These are phyloP conservation scores for Fusarium sp. DNA, from an alignment of 2,329 filamentous ascomycete species.

Conservation along the genomic window DNA sequence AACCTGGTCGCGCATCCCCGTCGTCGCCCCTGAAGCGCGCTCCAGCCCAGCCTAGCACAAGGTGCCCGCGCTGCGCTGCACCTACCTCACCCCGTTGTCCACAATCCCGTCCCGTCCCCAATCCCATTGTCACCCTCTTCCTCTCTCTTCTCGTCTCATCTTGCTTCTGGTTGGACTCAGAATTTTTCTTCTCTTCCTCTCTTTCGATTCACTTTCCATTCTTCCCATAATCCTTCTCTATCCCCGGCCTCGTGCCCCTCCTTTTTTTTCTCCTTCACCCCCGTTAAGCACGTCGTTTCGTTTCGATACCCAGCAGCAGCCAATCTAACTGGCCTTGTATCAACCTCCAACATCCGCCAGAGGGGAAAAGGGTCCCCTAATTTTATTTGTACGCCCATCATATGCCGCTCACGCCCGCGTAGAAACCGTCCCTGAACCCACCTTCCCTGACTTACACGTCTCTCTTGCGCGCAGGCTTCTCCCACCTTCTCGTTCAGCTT, in stretches of 20 bases:
- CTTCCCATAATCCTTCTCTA: conserved; percentile 24
- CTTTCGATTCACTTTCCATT: conserved; percentile 28
- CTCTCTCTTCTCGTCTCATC: conserved; percentile 33
- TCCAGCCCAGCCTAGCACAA: conserved; percentile 2
- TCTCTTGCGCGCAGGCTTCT: conserved; percentile 10
- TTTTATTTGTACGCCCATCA: conserved; percentile 38
- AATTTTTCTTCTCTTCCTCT: conserved; percentile 29
- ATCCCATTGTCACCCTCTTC: conserved; percentile 37
- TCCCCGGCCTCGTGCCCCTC: conserved; percentile 26
- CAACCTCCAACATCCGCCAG: conserved; percentile 20
- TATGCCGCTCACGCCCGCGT: conserved; percentile 29
- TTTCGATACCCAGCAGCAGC: conserved; percentile 33
- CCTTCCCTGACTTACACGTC: conserved; percentile 40
- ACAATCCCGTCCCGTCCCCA: conserved; percentile 19
- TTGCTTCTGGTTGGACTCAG: conserved; percentile 6
- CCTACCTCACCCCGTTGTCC: conserved; percentile 13
- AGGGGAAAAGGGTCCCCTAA: conserved; percentile 38
- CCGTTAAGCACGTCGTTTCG: conserved; percentile 19
- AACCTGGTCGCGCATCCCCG: conserved; percentile 39
- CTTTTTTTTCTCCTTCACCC: conserved; percentile 8
- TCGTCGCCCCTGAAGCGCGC: conserved; percentile 37
- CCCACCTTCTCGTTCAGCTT: conserved; percentile 5
- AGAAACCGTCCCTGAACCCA: conserved; percentile 33
- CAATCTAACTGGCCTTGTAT: conserved; percentile 14
- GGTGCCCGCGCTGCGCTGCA: background rate